Percentiles rank a stretch among this genome's conserved stretches.
These are phyloP conservation scores for Glebionis coronaria DNA, from an alignment of 129 eudicot species.

Conservation along the genomic window DNA sequence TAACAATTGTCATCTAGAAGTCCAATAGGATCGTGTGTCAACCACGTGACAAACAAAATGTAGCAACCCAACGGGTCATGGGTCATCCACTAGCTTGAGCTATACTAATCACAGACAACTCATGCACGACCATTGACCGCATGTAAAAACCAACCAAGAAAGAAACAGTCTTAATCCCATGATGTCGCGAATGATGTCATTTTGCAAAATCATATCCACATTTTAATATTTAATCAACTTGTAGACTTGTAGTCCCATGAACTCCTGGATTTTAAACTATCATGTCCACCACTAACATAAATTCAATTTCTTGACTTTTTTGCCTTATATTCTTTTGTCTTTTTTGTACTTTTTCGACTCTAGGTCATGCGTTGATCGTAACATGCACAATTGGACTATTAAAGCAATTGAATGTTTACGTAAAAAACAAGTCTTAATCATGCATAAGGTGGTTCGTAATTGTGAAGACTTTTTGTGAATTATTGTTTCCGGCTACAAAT, in stretches of 20 bases:
- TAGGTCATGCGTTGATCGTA: conserved; percentile 1
- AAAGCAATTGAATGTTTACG: neutral
- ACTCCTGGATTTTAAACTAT: conserved; percentile 29
- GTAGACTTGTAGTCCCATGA: conserved; percentile 1
- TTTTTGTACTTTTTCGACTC: neutral
- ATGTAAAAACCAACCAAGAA: neutral
- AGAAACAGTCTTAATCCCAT: conserved; percentile 1
- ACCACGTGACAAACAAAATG: conserved; percentile 28
- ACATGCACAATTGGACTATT: neutral
- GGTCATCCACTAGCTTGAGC: conserved; percentile 22
- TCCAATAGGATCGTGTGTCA: conserved; percentile 21
- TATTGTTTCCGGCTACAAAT: too few species aligned
- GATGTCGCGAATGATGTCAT: conserved; percentile 33
- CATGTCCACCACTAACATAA: conserved; percentile 4
- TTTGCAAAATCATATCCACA: neutral
- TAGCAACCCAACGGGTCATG: neutral
- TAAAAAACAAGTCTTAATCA: neutral
- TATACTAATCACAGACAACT: conserved; percentile 17
- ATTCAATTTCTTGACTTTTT: conserved; percentile 23
- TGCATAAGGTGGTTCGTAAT: too few species aligned
- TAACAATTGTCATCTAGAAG: conserved; percentile 19
- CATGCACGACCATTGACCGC: conserved; percentile 24
- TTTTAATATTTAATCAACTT: conserved; percentile 10
- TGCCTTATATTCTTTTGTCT: neutral
- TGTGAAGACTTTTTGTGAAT: too few species aligned